phyloP scores from a whole-genome alignment of 495 filamentous ascomycete species.

The Bombardia bombarda region DNA sequence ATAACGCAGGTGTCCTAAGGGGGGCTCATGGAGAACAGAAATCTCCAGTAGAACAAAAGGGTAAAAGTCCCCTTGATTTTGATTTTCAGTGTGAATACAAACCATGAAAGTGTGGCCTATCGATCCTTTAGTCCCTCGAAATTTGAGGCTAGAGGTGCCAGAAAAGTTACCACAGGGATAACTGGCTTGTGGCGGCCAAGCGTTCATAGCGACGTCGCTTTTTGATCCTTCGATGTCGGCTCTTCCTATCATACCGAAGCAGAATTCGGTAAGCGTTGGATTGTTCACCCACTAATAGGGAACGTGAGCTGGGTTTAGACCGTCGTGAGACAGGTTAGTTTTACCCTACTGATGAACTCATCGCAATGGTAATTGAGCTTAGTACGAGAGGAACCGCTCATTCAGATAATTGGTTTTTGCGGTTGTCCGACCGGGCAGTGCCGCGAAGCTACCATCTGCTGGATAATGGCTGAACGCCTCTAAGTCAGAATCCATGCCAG shows the following conservation, averaged over 20 bases:
- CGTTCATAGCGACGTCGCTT: slow-evolving; percentile 37
- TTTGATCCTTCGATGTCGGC: slow-evolving; percentile 5
- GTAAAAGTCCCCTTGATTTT: slow-evolving; percentile 73
- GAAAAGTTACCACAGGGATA: slow-evolving; percentile 7
- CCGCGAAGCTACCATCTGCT: too few species aligned
- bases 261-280: slow-evolving; percentile 52
- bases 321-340: too few species aligned
- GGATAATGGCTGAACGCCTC: too few species aligned
- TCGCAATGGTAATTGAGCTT: too few species aligned
- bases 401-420: too few species aligned
- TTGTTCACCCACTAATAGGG: too few species aligned
- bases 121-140: slow-evolving; percentile 69
- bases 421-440: too few species aligned
- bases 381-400: too few species aligned
- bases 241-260: slow-evolving; percentile 30
- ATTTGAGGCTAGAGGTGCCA: slow-evolving; percentile 19
- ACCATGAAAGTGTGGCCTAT: slow-evolving; percentile 69
- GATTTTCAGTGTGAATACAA: slow-evolving; percentile 74
- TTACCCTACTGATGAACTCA: too few species aligned
- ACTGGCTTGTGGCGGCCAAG: slow-evolving; percentile 50
- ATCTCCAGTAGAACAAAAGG: slow-evolving; percentile 72
- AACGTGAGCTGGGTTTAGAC: too few species aligned
- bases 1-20: slow-evolving; percentile 61
- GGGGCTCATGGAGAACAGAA: slow-evolving; percentile 67
- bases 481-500: too few species aligned